These are phyloP conservation scores for Cardamine chenopodiifolia DNA, from an alignment of 345 rosid species.

Conservation along the genomic window DNA sequence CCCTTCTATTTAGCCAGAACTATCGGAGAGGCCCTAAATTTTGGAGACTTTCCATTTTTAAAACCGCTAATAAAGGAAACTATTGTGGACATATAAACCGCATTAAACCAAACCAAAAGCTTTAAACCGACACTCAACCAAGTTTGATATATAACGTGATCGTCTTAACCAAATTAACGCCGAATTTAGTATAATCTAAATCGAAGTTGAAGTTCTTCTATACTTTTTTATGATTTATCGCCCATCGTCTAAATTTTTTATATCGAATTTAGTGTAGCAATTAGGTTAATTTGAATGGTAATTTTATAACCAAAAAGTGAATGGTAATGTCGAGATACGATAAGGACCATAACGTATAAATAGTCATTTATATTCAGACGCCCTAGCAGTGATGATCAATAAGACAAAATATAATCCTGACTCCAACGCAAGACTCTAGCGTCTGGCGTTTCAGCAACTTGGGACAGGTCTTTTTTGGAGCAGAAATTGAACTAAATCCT, in stretches of 20 bases:
- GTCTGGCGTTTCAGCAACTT: not conserved
- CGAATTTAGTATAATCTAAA: not conserved
- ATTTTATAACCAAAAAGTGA: not conserved
- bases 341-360: not conserved
- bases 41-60: conserved; percentile 21
- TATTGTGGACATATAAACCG: not conserved
- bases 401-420: not conserved
- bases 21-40: conserved; percentile 25
- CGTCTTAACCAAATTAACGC: not conserved
- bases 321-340: no score
- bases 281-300: not conserved
- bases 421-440: not conserved
- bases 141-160: not conserved
- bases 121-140: not conserved
- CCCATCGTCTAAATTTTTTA: not conserved
- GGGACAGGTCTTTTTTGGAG: not conserved
- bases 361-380: not conserved
- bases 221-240: not conserved
- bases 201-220: not conserved
- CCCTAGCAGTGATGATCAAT: not conserved
- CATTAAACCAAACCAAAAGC: conserved; percentile 13
- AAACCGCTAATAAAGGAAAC: not conserved
- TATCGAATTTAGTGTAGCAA: not conserved
- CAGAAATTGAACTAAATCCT: not conserved
- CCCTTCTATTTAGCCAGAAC: conserved; percentile 25